These are phyloP conservation scores for Leishmania major DNA, from an alignment of 208 protist genomes.

Conservation along the genomic window DNA sequence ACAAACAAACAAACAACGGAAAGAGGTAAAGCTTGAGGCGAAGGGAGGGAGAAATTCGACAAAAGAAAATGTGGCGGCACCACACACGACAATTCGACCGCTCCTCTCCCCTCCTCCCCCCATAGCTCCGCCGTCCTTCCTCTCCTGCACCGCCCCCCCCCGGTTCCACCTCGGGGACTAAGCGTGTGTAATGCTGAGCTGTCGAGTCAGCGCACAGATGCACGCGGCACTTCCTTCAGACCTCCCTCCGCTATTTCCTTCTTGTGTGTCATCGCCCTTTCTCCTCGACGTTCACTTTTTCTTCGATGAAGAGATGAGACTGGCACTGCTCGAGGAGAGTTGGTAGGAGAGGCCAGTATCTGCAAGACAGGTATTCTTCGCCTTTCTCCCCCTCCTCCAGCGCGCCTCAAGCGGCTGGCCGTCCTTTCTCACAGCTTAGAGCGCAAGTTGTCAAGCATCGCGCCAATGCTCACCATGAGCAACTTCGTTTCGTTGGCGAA, in stretches of 20 bases:
- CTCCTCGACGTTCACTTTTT: too few species aligned
- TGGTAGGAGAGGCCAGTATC: not conserved
- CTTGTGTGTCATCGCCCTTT: not conserved
- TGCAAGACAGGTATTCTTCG: not conserved
- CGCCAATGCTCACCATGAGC: constrained; percentile 68
- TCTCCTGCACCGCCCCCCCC: not conserved
- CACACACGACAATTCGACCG: constrained; percentile 1
- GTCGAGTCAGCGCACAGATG: not conserved
- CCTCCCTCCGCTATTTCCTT: not conserved
- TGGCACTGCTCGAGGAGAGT: not conserved
- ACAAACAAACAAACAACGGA: too few species aligned
- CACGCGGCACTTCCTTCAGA: not conserved
- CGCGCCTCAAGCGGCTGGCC: not conserved
- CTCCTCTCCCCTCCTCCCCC: not conserved
- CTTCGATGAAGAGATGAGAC: not conserved
- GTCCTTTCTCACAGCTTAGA: constrained; percentile 36
- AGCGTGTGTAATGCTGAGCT: not conserved
- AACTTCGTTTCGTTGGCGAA: constrained; percentile 83
- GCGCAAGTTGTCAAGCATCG: constrained; percentile 72
- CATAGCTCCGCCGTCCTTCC: not conserved
- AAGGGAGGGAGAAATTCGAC: not conserved
- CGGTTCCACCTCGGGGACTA: not conserved
- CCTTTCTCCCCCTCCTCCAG: not conserved
- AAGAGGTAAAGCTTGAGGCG: not conserved
- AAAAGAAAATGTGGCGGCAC: not conserved